phyloP scores from a whole-genome alignment of 768 basidiomycete genomes.

The Collybia mongolica region DNA sequence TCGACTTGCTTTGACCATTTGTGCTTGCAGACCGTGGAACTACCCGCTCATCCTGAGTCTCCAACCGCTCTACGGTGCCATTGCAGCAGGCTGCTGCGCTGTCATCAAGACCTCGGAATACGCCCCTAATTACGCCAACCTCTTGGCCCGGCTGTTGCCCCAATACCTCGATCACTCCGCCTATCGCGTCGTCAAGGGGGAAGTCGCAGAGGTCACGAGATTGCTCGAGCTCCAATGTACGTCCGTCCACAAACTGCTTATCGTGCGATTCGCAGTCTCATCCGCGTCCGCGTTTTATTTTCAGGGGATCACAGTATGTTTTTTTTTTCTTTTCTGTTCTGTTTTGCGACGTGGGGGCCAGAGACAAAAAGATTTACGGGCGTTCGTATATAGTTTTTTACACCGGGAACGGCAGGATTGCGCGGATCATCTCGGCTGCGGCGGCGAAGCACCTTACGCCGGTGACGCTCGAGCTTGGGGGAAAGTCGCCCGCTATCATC shows the following conservation, averaged over 20 bases:
- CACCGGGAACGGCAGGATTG: constrained; percentile 46
- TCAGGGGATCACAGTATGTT: constrained; percentile 28
- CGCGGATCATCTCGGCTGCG: constrained; percentile 46
- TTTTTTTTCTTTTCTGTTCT: too few relatives aligned
- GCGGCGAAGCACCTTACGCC: constrained; percentile 57
- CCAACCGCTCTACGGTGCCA: constrained; percentile 65
- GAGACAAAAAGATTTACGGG: too few relatives aligned
- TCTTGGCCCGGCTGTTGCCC: constrained; percentile 54
- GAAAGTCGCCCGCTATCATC: constrained; percentile 47
- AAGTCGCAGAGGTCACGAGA: constrained; percentile 52
- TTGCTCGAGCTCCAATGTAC: constrained; percentile 46
- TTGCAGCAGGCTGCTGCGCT: constrained; percentile 71
- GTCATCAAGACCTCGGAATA: constrained; percentile 70
- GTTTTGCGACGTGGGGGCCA: too few relatives aligned
- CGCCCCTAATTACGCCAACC: constrained; percentile 42
- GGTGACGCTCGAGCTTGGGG: constrained; percentile 54
- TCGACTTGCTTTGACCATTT: not conserved
- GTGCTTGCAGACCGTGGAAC: constrained; percentile 60
- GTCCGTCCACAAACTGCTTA: too few relatives aligned
- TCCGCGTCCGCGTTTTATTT: too few relatives aligned
- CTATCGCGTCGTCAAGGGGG: constrained; percentile 59
- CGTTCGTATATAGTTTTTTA: constrained; percentile 47
- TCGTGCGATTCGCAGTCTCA: not conserved
- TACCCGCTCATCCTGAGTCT: constrained; percentile 58
- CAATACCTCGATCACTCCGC: constrained; percentile 47